Percentiles rank a stretch among this genome's conserved stretches.
These are phyloP conservation scores for Colletotrichum sp. DNA, from an alignment of 2,329 filamentous ascomycete genomes.

Conservation along the genomic window DNA sequence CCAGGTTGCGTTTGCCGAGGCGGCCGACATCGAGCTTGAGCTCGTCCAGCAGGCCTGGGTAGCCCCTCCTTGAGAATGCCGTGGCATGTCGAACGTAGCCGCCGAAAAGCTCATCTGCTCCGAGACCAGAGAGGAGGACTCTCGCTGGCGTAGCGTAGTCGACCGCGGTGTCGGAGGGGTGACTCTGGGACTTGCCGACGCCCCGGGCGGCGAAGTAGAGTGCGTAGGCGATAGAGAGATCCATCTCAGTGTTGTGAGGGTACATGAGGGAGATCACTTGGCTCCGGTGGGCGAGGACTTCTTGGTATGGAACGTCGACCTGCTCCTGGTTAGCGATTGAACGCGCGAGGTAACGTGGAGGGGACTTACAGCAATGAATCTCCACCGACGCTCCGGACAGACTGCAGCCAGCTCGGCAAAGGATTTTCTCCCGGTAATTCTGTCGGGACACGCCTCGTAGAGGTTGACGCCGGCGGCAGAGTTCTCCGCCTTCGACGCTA, in stretches of 20 bases:
- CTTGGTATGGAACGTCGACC: slow-evolving; percentile 82
- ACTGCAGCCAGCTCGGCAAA: slow-evolving; percentile 73
- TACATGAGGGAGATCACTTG: slow-evolving; percentile 80
- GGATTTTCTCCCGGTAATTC: slow-evolving; percentile 82
- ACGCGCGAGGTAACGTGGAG: background rate
- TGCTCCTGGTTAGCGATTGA: slow-evolving; percentile 28
- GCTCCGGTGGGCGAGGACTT: slow-evolving; percentile 71
- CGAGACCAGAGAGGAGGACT: slow-evolving; percentile 88
- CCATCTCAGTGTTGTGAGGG: slow-evolving; percentile 98
- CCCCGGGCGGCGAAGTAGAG: slow-evolving; percentile 95
- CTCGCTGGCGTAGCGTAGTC: slow-evolving; percentile 74
- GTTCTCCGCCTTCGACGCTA: slow-evolving; percentile 54
- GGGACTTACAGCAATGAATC: slow-evolving; percentile 73
- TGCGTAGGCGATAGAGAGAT: slow-evolving; percentile 90
- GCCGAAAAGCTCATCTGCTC: slow-evolving; percentile 95
- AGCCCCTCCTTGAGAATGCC: slow-evolving; percentile 74
- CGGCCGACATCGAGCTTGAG: slow-evolving; percentile 84
- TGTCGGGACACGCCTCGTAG: slow-evolving; percentile 89
- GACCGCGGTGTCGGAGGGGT: slow-evolving; percentile 26
- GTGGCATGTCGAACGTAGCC: slow-evolving; percentile 86
- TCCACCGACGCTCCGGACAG: slow-evolving; percentile 77
- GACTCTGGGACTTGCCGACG: slow-evolving; percentile 51
- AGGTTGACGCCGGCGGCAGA: slow-evolving; percentile 38
- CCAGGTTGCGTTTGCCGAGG: slow-evolving; percentile 92
- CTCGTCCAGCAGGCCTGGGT: slow-evolving; percentile 77